These are phyloP conservation scores for Dianthus caryophyllus DNA, from an alignment of 148 eudicot species.

Conservation along the genomic window DNA sequence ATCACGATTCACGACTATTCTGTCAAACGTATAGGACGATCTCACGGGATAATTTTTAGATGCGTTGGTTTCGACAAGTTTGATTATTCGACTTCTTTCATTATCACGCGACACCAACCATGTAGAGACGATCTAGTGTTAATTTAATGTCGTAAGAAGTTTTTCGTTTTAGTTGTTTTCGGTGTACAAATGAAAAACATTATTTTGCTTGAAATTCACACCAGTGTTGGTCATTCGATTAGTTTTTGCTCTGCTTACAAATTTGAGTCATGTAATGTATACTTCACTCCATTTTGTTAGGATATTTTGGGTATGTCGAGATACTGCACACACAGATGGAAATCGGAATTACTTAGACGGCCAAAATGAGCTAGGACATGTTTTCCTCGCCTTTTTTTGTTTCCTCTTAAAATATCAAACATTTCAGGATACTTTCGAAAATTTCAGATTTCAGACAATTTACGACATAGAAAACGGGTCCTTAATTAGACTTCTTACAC, in stretches of 20 bases:
- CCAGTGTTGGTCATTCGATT: slow-evolving; percentile 11
- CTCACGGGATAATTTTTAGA: background rate
- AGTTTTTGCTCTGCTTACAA: slow-evolving; percentile 25
- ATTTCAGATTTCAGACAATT: too few species aligned
- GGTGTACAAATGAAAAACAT: slow-evolving; percentile 27
- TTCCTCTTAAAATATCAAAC: too few species aligned
- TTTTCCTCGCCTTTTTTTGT: too few species aligned
- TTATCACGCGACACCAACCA: slow-evolving; percentile 12
- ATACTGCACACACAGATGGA: too few species aligned
- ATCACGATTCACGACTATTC: too few species aligned
- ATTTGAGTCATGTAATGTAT: slow-evolving; percentile 21
- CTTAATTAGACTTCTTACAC: too few species aligned
- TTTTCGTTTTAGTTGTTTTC: slow-evolving; percentile 27
- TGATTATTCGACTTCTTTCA: slow-evolving; percentile 19
- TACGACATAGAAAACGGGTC: too few species aligned
- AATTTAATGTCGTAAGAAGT: slow-evolving; percentile 15
- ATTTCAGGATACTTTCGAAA: too few species aligned
- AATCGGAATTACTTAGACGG: too few species aligned
- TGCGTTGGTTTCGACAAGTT: slow-evolving; percentile 19
- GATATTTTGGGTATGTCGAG: too few species aligned
- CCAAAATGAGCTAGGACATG: too few species aligned
- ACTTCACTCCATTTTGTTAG: slow-evolving; percentile 16
- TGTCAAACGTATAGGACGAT: too few species aligned
- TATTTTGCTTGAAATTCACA: background rate
- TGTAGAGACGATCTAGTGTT: background rate